A percentile compares a stretch with the other conserved stretches of the same genome.
These are phyloP conservation scores for Daldinia decipiens DNA, from an alignment of 495 filamentous ascomycete species.

Conservation along the genomic window DNA sequence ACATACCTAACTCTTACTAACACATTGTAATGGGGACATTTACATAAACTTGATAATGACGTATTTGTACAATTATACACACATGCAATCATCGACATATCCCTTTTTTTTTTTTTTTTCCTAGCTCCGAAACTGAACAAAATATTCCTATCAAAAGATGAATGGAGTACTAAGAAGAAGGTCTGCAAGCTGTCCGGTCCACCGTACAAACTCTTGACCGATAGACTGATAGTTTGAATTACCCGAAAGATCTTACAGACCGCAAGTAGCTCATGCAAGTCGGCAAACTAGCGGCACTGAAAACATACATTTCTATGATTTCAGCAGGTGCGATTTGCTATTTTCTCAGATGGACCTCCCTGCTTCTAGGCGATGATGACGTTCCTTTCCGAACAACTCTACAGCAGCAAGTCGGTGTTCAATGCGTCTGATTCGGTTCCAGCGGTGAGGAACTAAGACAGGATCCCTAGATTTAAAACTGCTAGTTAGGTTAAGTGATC, in stretches of 20 bases:
- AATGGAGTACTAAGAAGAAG: not conserved
- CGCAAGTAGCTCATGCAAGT: constrained; percentile 21
- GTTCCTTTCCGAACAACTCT: constrained; percentile 2
- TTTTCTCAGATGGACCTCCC: not conserved
- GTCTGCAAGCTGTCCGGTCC: not conserved
- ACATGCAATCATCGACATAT: not conserved
- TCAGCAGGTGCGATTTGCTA: not conserved
- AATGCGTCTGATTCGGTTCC: constrained; percentile 3
- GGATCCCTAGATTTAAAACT: constrained; percentile 7
- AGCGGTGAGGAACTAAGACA: constrained; percentile 33
- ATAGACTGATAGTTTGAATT: not conserved
- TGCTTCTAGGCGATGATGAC: constrained; percentile 1
- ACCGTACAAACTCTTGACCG: not conserved
- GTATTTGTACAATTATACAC: constrained; percentile 4
- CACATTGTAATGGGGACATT: not conserved
- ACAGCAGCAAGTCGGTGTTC: not conserved
- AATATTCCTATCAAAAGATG: not conserved
- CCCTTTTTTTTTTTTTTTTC: not conserved
- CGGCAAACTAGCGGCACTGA: constrained; percentile 34
- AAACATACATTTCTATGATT: constrained; percentile 23
- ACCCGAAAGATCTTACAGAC: constrained; percentile 11
- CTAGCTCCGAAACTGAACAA: not conserved
- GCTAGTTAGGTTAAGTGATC: constrained; percentile 5
- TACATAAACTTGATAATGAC: constrained; percentile 1
- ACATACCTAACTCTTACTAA: not conserved